Conservation (phyloP, 31 red algal species). For the Asparagopsis taxiformis region DNA sequence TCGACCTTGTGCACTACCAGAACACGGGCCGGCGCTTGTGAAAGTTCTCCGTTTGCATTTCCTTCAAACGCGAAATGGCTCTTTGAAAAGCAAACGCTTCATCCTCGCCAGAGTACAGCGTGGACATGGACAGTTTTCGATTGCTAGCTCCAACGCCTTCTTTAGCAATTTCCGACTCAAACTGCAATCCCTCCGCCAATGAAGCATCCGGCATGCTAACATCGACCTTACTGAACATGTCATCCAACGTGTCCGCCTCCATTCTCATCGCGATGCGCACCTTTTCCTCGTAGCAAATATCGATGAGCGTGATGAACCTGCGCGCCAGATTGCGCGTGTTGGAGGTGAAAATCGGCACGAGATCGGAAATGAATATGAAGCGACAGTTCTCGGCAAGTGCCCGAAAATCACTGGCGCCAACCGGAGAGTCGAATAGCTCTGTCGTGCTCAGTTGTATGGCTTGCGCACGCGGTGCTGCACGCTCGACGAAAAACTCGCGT, state of each 20-base stretch:
- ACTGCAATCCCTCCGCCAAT: constrained; percentile 55
- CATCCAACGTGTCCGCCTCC: constrained; percentile 27
- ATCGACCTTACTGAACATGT: constrained; percentile 50
- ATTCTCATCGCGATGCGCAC: constrained; percentile 57
- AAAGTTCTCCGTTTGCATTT: constrained; percentile 37
- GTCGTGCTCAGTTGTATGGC: constrained; percentile 53
- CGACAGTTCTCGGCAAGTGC: constrained; percentile 63
- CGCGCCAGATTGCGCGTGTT: constrained; percentile 83
- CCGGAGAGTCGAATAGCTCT: constrained; percentile 77
- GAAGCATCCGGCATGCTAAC: constrained; percentile 11
- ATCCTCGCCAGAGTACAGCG: constrained; percentile 63
- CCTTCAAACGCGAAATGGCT: constrained; percentile 55
- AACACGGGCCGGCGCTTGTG: constrained; percentile 15
- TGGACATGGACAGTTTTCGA: constrained; percentile 10
- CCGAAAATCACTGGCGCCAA: constrained; percentile 81
- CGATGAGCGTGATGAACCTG: constrained; percentile 89
- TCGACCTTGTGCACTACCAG: constrained; percentile 1
- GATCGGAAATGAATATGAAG: constrained; percentile 64
- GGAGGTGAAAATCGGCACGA: constrained; percentile 56
- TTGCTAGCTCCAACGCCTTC: constrained; percentile 51
- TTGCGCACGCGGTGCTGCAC: constrained; percentile 33
- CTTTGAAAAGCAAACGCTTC: constrained; percentile 56
- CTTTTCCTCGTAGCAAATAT: constrained; percentile 84
- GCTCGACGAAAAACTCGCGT: constrained; percentile 23
- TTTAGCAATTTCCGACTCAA: constrained; percentile 58